Percentiles rank a stretch among this genome's conserved stretches.
phyloP scores from a whole-genome alignment of 176 grass and related monocot genomes.

The Saccharum spontaneum region DNA sequence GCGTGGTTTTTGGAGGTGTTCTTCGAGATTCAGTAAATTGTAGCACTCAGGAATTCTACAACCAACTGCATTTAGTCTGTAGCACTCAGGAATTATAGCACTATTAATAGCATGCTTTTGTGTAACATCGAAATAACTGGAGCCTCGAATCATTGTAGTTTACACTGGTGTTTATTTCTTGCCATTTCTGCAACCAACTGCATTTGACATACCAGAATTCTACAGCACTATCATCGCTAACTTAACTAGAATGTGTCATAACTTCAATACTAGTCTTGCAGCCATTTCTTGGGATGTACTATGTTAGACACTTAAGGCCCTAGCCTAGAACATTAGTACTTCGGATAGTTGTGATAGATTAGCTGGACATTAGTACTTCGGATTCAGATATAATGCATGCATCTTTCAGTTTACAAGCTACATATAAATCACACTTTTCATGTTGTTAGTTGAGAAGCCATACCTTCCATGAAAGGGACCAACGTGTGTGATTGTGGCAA shows the following conservation, averaged over 20 bases:
- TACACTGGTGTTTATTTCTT: background rate
- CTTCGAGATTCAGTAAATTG: too few relatives aligned
- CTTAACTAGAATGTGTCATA: background rate
- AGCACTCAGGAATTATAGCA: background rate
- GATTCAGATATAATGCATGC: background rate
- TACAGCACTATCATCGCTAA: background rate
- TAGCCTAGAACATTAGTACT: conserved; percentile 15
- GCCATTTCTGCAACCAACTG: background rate
- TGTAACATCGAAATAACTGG: conserved; percentile 6
- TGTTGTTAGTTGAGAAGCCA: too few relatives aligned
- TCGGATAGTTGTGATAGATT: background rate
- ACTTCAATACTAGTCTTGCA: conserved; percentile 1
- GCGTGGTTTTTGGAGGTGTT: background rate
- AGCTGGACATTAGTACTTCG: background rate
- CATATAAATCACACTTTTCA: too few relatives aligned
- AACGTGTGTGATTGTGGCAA: too few relatives aligned
- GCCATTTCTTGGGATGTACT: background rate
- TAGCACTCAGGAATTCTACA: background rate
- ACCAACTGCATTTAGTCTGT: too few relatives aligned
- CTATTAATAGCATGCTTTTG: background rate
- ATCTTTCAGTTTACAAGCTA: background rate
- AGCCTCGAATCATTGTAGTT: background rate
- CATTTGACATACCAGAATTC: background rate
- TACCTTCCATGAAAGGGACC: too few relatives aligned
- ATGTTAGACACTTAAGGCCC: background rate